A percentile compares a stretch with the other conserved stretches of the same genome.
Conservation (phyloP, 257 asterid genomes). For the Jacaranda mimosifolia region DNA sequence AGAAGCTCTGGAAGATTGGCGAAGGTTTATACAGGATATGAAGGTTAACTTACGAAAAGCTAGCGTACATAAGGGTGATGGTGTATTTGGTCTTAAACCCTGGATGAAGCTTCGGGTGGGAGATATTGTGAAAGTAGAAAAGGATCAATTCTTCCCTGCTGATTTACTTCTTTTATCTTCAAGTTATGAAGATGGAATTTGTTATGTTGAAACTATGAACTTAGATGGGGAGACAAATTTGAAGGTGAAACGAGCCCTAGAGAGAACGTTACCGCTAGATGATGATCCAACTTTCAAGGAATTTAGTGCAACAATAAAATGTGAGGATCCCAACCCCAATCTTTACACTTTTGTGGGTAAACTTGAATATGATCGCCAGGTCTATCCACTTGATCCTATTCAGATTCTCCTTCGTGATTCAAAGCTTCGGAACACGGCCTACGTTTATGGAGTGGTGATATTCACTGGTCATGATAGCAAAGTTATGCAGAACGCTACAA, state of each 20-base stretch:
- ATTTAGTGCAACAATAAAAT: constrained; percentile 70
- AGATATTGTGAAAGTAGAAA: constrained; percentile 86
- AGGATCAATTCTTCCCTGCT: constrained; percentile 91
- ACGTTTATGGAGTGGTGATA: constrained; percentile 84
- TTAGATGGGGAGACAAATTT: constrained; percentile 96
- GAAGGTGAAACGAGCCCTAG: constrained; percentile 86
- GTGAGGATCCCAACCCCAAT: constrained; percentile 94
- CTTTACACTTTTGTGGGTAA: constrained; percentile 91
- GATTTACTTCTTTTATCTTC: constrained; percentile 90
- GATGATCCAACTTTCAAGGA: constrained; percentile 76
- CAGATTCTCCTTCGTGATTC: constrained; percentile 96
- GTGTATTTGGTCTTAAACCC: constrained; percentile 70
- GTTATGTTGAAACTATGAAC: constrained; percentile 97
- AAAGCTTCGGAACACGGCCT: constrained; percentile 87
- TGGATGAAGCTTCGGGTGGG: constrained; percentile 97
- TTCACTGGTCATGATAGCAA: constrained; percentile 94
- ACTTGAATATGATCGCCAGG: constrained; percentile 68
- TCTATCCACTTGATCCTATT: constrained; percentile 86
- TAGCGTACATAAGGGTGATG: constrained; percentile 66
- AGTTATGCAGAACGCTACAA: constrained; percentile 93
- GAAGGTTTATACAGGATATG: constrained; percentile 91
- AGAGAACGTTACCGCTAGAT: constrained; percentile 68
- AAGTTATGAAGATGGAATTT: constrained; percentile 91
- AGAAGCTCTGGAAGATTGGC: constrained; percentile 95
- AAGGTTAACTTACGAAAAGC: constrained; percentile 87